These are phyloP conservation scores for Cicer pinnatifidum DNA, from an alignment of 306 rosid genomes.

Conservation along the genomic window DNA sequence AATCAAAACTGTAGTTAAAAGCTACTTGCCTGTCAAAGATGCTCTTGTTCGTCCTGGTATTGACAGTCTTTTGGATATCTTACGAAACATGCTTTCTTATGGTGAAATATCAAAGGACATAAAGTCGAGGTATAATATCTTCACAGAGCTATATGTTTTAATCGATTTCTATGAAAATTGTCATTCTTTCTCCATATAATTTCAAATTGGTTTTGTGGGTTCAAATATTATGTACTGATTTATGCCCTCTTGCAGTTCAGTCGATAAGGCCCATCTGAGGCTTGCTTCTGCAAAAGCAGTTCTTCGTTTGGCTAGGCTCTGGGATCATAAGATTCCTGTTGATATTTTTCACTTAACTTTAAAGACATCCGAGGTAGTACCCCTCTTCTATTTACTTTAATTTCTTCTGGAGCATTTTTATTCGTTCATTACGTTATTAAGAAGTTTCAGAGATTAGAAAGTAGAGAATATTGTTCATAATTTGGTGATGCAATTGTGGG, in stretches of 20 bases:
- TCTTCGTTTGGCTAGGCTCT: constrained; percentile 82
- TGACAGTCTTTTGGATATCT: constrained; percentile 70
- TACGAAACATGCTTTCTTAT: constrained; percentile 73
- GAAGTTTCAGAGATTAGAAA: constrained; percentile 11
- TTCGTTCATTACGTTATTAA: constrained; percentile 39
- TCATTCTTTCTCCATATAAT: not conserved
- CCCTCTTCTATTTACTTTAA: constrained; percentile 36
- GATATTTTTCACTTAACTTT: constrained; percentile 81
- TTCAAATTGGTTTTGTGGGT: constrained; percentile 35
- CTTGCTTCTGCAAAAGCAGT: constrained; percentile 97
- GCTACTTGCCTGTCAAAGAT: constrained; percentile 95
- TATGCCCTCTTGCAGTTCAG: constrained; percentile 68
- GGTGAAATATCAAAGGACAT: constrained; percentile 91
- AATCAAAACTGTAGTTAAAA: constrained; percentile 90
- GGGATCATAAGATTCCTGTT: constrained; percentile 92
- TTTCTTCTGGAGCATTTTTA: constrained; percentile 39
- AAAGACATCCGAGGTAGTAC: constrained; percentile 68
- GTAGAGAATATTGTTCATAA: constrained; percentile 3
- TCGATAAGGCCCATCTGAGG: constrained; percentile 89
- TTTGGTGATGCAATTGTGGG: constrained; percentile 5
- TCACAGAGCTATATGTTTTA: not conserved
- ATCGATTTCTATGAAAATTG: constrained; percentile 12
- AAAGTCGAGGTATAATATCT: constrained; percentile 73
- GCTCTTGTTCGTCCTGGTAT: constrained; percentile 89
- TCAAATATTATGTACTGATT: constrained; percentile 41